A percentile compares a stretch with the other conserved stretches of the same genome.
These are phyloP conservation scores for Aspergillus pseudoviridinutans DNA, from an alignment of 2,329 filamentous ascomycete genomes.

Conservation along the genomic window DNA sequence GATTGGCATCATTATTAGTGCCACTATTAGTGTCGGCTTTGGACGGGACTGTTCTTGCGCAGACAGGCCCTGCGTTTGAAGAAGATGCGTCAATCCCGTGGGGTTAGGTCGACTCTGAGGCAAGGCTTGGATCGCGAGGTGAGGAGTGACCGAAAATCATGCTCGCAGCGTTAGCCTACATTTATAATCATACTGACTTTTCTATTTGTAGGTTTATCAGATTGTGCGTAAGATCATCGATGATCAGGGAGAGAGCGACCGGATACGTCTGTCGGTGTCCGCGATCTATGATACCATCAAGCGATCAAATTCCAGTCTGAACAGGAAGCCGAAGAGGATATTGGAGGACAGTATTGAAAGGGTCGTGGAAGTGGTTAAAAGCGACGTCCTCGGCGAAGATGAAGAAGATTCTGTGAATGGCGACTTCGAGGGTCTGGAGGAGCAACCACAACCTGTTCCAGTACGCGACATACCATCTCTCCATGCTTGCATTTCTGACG, in stretches of 20 bases:
- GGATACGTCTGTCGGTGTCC: slow-evolving; percentile 53
- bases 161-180: neutral
- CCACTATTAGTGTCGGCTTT: no score
- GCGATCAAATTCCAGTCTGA: slow-evolving; percentile 79
- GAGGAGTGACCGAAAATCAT: slow-evolving; percentile 5
- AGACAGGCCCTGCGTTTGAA: neutral
- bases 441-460: slow-evolving; percentile 23
- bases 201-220: slow-evolving; percentile 60
- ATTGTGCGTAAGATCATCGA: slow-evolving; percentile 74
- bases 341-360: slow-evolving; percentile 83
- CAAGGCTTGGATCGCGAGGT: slow-evolving; percentile 63
- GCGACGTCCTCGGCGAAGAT: slow-evolving; percentile 57
- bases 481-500: slow-evolving; percentile 13
- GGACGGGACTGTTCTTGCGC: neutral
- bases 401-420: slow-evolving; percentile 49
- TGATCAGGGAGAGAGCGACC: slow-evolving; percentile 51
- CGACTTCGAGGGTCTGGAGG: slow-evolving; percentile 48
- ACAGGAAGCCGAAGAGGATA: slow-evolving; percentile 73
- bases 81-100: slow-evolving; percentile 36
- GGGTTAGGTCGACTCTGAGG: slow-evolving; percentile 46
- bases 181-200: slow-evolving; percentile 7
- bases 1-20: neutral
- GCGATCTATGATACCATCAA: slow-evolving; percentile 76
- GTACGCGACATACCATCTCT: slow-evolving; percentile 19
- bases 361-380: slow-evolving; percentile 68